phyloP scores from a whole-genome alignment of 441 rosid genomes.

The Flueggea neowawraea region DNA sequence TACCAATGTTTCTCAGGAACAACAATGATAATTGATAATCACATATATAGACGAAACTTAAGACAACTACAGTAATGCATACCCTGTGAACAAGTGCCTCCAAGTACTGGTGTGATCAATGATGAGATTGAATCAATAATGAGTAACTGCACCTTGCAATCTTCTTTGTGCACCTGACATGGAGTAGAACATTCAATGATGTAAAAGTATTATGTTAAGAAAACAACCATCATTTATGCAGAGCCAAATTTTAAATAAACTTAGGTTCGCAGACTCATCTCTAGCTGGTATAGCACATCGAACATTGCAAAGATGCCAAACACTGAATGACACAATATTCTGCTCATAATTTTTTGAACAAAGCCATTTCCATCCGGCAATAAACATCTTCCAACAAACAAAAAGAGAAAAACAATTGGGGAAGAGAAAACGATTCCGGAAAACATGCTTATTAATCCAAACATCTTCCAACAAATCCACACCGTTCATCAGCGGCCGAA shows the following conservation, averaged over 20 bases:
- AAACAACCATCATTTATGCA: constrained; percentile 7
- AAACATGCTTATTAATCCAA: constrained; percentile 33
- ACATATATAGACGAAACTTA: constrained; percentile 1
- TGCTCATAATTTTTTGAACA: constrained; percentile 43
- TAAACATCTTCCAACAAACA: constrained; percentile 25
- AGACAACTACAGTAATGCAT: constrained; percentile 24
- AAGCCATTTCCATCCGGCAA: constrained; percentile 20
- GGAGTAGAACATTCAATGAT: constrained; percentile 11
- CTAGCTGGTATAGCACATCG: constrained; percentile 41
- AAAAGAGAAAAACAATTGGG: background rate
- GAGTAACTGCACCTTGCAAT: constrained; percentile 36
- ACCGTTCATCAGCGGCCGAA: constrained; percentile 59
- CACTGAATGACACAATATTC: constrained; percentile 41
- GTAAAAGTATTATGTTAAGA: constrained; percentile 8
- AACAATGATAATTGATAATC: background rate
- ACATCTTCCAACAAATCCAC: constrained; percentile 58
- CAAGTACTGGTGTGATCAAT: constrained; percentile 69
- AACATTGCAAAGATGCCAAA: constrained; percentile 54
- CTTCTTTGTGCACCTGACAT: constrained; percentile 34
- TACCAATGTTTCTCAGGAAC: background rate
- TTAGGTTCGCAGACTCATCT: constrained; percentile 36
- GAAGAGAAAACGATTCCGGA: constrained; percentile 40
- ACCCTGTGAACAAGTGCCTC: constrained; percentile 73
- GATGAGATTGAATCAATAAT: constrained; percentile 77
- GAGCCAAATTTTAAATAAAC: constrained; percentile 21